Conservation (phyloP, 1,284 basidiomycete species). For the Pyrrhoderma noxium region DNA sequence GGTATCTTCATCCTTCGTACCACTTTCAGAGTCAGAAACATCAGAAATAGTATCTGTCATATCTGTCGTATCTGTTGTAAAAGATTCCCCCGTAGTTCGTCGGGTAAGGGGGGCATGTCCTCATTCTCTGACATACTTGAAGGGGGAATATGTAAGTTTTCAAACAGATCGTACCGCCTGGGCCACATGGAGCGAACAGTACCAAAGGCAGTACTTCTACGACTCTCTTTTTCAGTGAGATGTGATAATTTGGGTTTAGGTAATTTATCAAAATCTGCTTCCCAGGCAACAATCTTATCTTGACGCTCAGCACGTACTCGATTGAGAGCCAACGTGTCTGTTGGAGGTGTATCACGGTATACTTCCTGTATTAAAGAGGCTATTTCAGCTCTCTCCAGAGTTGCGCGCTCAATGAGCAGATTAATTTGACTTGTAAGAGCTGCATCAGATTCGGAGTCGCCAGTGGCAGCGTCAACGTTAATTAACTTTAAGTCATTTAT, state of each 20-base stretch:
- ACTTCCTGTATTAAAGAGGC: slow-evolving; percentile 68
- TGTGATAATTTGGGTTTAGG: slow-evolving; percentile 52
- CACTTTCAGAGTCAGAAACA: slow-evolving; percentile 39
- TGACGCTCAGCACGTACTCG: slow-evolving; percentile 83
- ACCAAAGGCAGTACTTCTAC: slow-evolving; percentile 54
- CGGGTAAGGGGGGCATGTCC: slow-evolving; percentile 43
- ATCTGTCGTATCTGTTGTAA: slow-evolving; percentile 46
- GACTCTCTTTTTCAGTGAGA: slow-evolving; percentile 37
- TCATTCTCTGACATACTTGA: slow-evolving; percentile 74
- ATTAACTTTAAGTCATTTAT: slow-evolving; percentile 69
- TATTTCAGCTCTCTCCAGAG: slow-evolving; percentile 72
- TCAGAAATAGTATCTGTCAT: slow-evolving; percentile 55
- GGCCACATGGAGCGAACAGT: slow-evolving; percentile 68
- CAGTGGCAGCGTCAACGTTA: slow-evolving; percentile 68
- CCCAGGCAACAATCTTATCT: slow-evolving; percentile 96
- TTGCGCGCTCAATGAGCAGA: slow-evolving; percentile 62
- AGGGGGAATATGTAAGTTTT: slow-evolving; percentile 48
- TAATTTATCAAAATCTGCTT: slow-evolving; percentile 74
- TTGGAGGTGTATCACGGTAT: slow-evolving; percentile 74
- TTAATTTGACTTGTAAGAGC: slow-evolving; percentile 55
- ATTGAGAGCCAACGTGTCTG: slow-evolving; percentile 86
- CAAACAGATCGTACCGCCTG: slow-evolving; percentile 44
- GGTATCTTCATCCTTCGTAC: not conserved
- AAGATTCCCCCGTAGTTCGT: slow-evolving; percentile 46
- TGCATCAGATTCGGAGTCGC: slow-evolving; percentile 62